Base-by-base conservation (phyloP, 176 grass and related monocot species). In the Aegilops umbellulata region DNA sequence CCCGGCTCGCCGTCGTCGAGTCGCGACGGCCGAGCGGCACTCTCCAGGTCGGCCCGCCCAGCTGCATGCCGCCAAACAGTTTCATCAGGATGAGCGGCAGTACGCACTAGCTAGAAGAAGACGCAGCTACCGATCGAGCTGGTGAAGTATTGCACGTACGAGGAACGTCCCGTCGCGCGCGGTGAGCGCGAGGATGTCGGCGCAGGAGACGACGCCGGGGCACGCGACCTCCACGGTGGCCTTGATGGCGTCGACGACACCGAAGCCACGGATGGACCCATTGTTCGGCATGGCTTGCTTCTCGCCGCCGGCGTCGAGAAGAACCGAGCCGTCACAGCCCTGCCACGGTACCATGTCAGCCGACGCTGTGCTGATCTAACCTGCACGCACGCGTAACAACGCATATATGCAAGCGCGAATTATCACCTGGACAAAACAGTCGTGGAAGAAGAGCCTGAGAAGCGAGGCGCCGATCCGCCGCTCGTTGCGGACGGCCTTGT, bases 181-280 rank as follows among this genome's bases (percentile, higher is more conserved):
- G 36, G 63, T 11, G n/a, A 98, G 86, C 24, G 96, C 88, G 82
- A 98, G 1, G 60, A 94, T 83, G 83, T 98, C 96, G n/a, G 96
- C 93, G 32, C 97, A 98, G 20, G 94, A 98, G 51, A 98, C 97
- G 60, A 98, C 67, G 42, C 94, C 97, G 25, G 94, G 93, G 89
- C 97, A 98, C 19, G 17, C 19, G 0, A 57, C 16, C 38, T 90
- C 91, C 16, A 93, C 91, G 42, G 77, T 44, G 5, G 17, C 5
- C 64, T 93, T 93, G 88, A 93, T 90, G 65, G 78, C 42, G 82
- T 93, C 91, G 65, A 93, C 80, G 70, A 89, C 94, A 2, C 87
- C 86, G 20, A 74, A 95, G 13, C 94, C 94, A 15, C 91, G 86
- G 1, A 47, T 60, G 3, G 94, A 95, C 49, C 1, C 17, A 80